Conservation (phyloP, 768 basidiomycete genomes). For the Calvatia gigantea region DNA sequence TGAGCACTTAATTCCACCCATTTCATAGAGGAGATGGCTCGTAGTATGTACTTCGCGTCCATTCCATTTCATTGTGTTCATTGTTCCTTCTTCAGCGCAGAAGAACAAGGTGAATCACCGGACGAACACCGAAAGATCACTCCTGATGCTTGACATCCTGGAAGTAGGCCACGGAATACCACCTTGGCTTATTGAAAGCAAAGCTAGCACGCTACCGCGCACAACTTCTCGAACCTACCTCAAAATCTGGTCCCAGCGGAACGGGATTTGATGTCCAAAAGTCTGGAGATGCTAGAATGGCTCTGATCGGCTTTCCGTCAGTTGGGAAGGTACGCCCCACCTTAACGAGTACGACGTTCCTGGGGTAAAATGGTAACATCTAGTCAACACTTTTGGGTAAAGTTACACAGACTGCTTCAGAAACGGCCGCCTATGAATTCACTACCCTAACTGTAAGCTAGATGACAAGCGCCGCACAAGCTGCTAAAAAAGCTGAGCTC, state of each 20-base stretch:
- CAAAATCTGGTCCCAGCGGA: slow-evolving; percentile 78
- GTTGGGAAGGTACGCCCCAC: slow-evolving; percentile 69
- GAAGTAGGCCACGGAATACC: slow-evolving; percentile 87
- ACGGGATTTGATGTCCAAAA: slow-evolving; percentile 85
- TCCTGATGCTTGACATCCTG: slow-evolving; percentile 13
- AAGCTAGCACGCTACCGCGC: slow-evolving; percentile 93
- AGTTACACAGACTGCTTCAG: slow-evolving; percentile 86
- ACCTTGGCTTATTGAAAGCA: slow-evolving; percentile 90
- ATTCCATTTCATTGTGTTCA: not conserved
- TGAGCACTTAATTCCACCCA: not conserved
- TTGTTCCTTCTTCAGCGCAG: slow-evolving; percentile 55
- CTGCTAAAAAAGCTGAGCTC: not conserved
- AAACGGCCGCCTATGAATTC: slow-evolving; percentile 92
- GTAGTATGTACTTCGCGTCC: slow-evolving; percentile 61
- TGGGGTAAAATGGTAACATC: not conserved
- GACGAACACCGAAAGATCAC: not conserved
- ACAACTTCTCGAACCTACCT: slow-evolving; percentile 87
- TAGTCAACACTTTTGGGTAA: slow-evolving; percentile 91
- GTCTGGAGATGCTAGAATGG: slow-evolving; percentile 84
- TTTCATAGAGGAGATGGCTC: slow-evolving; percentile 87
- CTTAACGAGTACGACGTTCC: not conserved
- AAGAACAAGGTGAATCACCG: slow-evolving; percentile 78
- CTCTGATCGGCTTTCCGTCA: slow-evolving; percentile 93
- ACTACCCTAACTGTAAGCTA: slow-evolving; percentile 77
- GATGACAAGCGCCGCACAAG: not conserved